These are phyloP conservation scores for Carallia brachiata DNA, from an alignment of 345 rosid genomes.

Conservation along the genomic window DNA sequence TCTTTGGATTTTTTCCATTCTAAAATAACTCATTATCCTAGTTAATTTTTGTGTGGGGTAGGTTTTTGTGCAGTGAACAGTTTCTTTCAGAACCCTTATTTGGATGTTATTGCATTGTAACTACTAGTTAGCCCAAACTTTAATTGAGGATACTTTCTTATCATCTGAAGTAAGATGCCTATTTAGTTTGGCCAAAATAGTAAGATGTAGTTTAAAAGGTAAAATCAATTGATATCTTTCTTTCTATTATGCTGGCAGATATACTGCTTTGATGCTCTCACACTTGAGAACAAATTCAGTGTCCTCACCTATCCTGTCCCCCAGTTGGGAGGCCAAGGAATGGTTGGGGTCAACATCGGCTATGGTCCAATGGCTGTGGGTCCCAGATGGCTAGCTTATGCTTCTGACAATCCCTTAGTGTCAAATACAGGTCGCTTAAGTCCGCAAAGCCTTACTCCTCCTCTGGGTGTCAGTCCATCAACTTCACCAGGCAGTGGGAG, in stretches of 20 bases:
- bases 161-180: slow-evolving; percentile 4
- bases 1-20: background rate
- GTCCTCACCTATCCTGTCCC: slow-evolving; percentile 93
- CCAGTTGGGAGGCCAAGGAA: slow-evolving; percentile 78
- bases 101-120: slow-evolving; percentile 7
- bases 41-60: background rate
- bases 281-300: slow-evolving; percentile 90
- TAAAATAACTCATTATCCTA: background rate
- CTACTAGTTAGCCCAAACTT: slow-evolving; percentile 8
- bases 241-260: slow-evolving; percentile 52
- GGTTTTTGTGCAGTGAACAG: slow-evolving; percentile 1
- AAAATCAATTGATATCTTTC: background rate
- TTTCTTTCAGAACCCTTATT: slow-evolving; percentile 6
- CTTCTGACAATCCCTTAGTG: slow-evolving; percentile 72
- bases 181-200: slow-evolving; percentile 11
- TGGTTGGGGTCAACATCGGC: slow-evolving; percentile 68
- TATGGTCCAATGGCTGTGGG: slow-evolving; percentile 99
- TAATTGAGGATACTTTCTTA: slow-evolving; percentile 11
- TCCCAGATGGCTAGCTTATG: slow-evolving; percentile 96
- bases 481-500: slow-evolving; percentile 86
- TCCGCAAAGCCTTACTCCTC: slow-evolving; percentile 90
- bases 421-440: slow-evolving; percentile 81
- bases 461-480: slow-evolving; percentile 92
- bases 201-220: slow-evolving; percentile 1
- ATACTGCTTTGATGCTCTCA: slow-evolving; percentile 91